Evolutionary conservation across 495 filamentous ascomycete species (phyloP).

Genomic region (Cetradonia linearis): DNA sequence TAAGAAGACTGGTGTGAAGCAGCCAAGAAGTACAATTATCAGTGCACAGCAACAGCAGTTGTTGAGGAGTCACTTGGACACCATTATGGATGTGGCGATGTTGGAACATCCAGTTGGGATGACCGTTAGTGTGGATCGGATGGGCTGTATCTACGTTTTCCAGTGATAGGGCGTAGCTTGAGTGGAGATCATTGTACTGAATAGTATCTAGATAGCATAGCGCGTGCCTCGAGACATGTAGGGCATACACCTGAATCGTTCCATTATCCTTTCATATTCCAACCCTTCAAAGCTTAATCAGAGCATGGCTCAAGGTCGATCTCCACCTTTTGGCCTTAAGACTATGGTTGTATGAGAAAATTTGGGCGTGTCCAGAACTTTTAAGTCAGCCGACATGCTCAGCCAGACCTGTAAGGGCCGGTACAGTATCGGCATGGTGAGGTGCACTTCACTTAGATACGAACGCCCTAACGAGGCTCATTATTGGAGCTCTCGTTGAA

Average conservation of each 20-base stretch:
- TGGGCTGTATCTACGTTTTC: constrained; percentile 89
- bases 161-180: constrained; percentile 35
- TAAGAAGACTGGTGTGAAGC: constrained; percentile 37
- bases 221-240: background rate
- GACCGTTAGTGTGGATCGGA: constrained; percentile 80
- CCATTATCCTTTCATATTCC: background rate
- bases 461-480: too few relatives aligned
- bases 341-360: too few relatives aligned
- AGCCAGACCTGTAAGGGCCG: too few relatives aligned
- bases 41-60: constrained; percentile 78
- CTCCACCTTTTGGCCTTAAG: too few relatives aligned
- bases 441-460: too few relatives aligned
- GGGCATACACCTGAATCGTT: background rate
- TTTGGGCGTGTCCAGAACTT: too few relatives aligned
- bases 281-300: background rate
- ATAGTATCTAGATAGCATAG: background rate
- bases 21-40: constrained; percentile 76
- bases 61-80: constrained; percentile 77
- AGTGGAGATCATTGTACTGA: background rate
- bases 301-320: too few relatives aligned
- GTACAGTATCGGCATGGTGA: too few relatives aligned
- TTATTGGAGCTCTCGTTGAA: too few relatives aligned
- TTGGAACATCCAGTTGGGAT: constrained; percentile 86
- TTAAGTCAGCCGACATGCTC: too few relatives aligned
- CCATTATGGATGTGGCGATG: constrained; percentile 76